Base-by-base conservation (phyloP, 2,329 filamentous ascomycete genomes). In the Apiospora aurea region DNA sequence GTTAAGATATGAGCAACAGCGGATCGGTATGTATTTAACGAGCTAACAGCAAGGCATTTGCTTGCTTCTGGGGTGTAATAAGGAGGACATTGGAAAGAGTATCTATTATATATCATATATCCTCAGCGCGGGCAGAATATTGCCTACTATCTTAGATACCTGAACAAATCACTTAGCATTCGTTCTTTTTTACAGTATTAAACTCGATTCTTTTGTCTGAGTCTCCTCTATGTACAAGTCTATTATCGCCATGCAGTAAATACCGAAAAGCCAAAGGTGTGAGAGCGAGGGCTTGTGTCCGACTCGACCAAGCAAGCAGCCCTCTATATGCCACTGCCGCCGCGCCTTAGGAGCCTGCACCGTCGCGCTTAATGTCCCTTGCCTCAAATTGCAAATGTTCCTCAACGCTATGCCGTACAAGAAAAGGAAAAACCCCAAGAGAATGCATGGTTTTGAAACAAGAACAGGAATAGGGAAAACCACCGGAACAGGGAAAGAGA, bases 141-240 rank as follows among this genome's bases (percentile, higher is more conserved):
- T 24, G 49, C 49, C n/a, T 13, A 7, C n/a, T 1, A 8, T 8
- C 49, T 51, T 24, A 11, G 1, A 26, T n/a, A 13, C 26, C n/a
- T n/a, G 24, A 26, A 26, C 16, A 10, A 10, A 8, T n/a, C 21
- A 69, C 16, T n/a, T 18, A 38, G 38, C n/a, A 67, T 21, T 14
- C 44, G 18, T 13, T 64, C 3, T 14, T 13, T 13, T 29, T 10
- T 51, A 11, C 51, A 41, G 18, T 64, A 41, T n/a, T 64, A n/a
- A 41, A n/a, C 57, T 38, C 57, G 57, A n/a, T 64, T 51, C 34
- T 41, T 64, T 38, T 41, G 10, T 64, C 21, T 41, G 57, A 64
- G 57, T n/a, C 57, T 64, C 41, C 7, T 61, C 57, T 64, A 64
- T 64, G 57, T 64, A 64, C 57, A 64, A 64, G 34, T 64, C 57